A percentile compares a stretch with the other conserved stretches of the same genome.
Conservation (phyloP, 495 filamentous ascomycete species). For the Hyaloscypha bicolor region DNA sequence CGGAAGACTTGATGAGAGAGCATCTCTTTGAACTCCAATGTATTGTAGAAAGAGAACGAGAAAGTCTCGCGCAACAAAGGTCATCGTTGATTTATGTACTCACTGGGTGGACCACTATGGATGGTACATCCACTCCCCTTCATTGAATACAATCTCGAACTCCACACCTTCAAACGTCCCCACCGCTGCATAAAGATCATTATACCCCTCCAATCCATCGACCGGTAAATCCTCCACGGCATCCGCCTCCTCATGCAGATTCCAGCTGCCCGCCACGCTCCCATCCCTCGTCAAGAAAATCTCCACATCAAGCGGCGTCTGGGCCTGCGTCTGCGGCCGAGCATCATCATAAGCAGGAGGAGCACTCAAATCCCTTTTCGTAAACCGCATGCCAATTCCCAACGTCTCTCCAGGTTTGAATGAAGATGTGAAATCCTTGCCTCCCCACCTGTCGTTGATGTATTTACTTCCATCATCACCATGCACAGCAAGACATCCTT, state of each 20-base stretch:
- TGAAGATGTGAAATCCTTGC: slow-evolving; percentile 65
- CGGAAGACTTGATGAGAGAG: too few species aligned
- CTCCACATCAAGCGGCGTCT: slow-evolving; percentile 50
- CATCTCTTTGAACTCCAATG: too few species aligned
- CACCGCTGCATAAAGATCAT: slow-evolving; percentile 80
- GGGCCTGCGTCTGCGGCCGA: slow-evolving; percentile 24
- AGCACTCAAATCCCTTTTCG: slow-evolving; percentile 32
- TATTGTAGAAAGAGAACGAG: too few species aligned
- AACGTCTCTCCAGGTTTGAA: slow-evolving; percentile 49
- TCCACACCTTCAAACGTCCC: slow-evolving; percentile 73
- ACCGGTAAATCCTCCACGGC: slow-evolving; percentile 61
- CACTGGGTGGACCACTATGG: slow-evolving; percentile 19
- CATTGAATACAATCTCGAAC: slow-evolving; percentile 68
- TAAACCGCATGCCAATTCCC: slow-evolving; percentile 70
- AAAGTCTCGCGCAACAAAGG: too few species aligned
- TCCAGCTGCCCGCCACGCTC: slow-evolving; percentile 64
- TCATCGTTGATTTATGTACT: too few species aligned
- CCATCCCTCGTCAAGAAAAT: slow-evolving; percentile 84
- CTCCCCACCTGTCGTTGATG: slow-evolving; percentile 84
- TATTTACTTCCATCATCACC: slow-evolving; percentile 89
- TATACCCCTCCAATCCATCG: slow-evolving; percentile 75
- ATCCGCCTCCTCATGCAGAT: slow-evolving; percentile 84
- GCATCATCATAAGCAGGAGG: slow-evolving; percentile 34
- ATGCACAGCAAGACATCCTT: slow-evolving; percentile 83
- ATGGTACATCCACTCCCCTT: slow-evolving; percentile 30